Evolutionary conservation across 1,284 basidiomycete species (phyloP).

Genomic region (Irpex lacteus): DNA sequence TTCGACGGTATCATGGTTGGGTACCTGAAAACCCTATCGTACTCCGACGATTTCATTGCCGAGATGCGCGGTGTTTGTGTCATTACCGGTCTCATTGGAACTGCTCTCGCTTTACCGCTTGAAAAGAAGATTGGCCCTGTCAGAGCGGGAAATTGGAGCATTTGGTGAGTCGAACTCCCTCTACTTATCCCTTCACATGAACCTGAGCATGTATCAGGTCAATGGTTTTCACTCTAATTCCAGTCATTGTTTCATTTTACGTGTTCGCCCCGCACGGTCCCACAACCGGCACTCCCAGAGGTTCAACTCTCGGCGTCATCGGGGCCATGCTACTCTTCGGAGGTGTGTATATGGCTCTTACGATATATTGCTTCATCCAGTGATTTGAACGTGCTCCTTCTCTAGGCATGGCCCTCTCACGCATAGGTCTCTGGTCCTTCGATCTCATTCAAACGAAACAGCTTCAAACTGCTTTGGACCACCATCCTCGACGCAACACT

Average conservation of each 20-base stretch:
- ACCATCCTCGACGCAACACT: slow-evolving; percentile 41
- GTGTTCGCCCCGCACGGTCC: slow-evolving; percentile 26
- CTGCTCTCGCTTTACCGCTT: slow-evolving; percentile 40
- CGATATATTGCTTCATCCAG: neutral
- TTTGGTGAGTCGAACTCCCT: slow-evolving; percentile 30
- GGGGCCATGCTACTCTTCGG: slow-evolving; percentile 35
- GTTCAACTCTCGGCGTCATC: neutral
- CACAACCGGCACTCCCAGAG: slow-evolving; percentile 29
- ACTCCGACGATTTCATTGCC: slow-evolving; percentile 50
- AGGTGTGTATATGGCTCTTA: slow-evolving; percentile 20
- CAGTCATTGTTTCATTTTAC: slow-evolving; percentile 39
- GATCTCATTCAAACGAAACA: slow-evolving; percentile 49
- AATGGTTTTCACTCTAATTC: slow-evolving; percentile 37
- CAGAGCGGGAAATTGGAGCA: slow-evolving; percentile 46
- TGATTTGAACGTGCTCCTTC: neutral
- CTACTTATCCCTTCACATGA: no score
- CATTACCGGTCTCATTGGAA: slow-evolving; percentile 43
- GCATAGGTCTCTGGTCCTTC: slow-evolving; percentile 51
- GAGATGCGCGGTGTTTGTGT: slow-evolving; percentile 51
- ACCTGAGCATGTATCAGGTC: slow-evolving; percentile 28
- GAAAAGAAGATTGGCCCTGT: slow-evolving; percentile 41
- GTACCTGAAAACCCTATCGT: slow-evolving; percentile 44
- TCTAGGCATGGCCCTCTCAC: slow-evolving; percentile 43
- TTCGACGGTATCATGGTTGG: slow-evolving; percentile 51
- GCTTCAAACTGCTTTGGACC: slow-evolving; percentile 39